Conservation (phyloP, 2,329 filamentous ascomycete species). For the Aspergillus intermedius region DNA sequence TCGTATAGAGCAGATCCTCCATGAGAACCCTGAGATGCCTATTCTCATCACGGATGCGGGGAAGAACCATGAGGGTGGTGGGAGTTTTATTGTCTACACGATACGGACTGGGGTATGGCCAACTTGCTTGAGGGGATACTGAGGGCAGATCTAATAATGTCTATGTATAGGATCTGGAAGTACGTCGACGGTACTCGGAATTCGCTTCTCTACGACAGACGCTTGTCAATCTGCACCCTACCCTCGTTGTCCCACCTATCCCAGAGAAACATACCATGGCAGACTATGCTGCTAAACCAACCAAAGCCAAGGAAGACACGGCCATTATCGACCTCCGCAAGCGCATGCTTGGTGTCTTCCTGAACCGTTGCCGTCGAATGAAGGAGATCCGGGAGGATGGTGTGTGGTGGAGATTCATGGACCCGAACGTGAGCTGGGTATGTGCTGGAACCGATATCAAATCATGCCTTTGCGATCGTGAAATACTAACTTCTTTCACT, state of each 20-base stretch:
- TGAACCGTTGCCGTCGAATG: constrained; percentile 91
- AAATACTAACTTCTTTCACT: constrained; percentile 19
- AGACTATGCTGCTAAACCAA: constrained; percentile 95
- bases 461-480: background rate
- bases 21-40: constrained; percentile 83
- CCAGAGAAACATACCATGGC: constrained; percentile 99
- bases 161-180: constrained; percentile 72
- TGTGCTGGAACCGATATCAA: constrained; percentile 16
- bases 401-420: constrained; percentile 95
- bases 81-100: constrained; percentile 93
- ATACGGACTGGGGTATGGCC: constrained; percentile 79
- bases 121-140: constrained; percentile 1
- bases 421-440: constrained; percentile 98
- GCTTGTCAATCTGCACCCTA: constrained; percentile 85
- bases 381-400: constrained; percentile 85
- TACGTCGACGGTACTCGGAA: constrained; percentile 90
- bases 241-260: constrained; percentile 90
- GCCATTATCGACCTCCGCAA: constrained; percentile 95
- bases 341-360: constrained; percentile 90
- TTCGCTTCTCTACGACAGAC: constrained; percentile 87
- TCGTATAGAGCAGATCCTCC: constrained; percentile 93
- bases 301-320: constrained; percentile 93
- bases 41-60: constrained; percentile 92
- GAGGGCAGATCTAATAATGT: constrained; percentile 4
- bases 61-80: constrained; percentile 87